These are phyloP conservation scores for Metschnikowia gruessii DNA, from an alignment of 805 yeast genomes.

Conservation along the genomic window DNA sequence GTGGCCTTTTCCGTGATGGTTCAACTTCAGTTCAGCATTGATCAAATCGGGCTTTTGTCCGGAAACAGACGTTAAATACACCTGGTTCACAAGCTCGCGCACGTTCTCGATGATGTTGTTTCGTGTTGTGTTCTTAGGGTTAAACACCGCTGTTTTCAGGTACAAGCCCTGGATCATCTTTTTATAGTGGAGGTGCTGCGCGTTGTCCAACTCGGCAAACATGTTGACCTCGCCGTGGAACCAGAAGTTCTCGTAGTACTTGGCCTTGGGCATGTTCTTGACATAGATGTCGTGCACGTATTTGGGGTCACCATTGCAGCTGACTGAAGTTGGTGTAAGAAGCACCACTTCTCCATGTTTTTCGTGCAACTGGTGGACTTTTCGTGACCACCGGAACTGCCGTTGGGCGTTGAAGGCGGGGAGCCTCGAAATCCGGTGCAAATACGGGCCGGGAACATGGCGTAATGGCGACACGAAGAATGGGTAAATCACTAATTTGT, in stretches of 20 bases:
- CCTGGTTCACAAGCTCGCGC: conserved; percentile 25
- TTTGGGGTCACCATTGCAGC: conserved; percentile 49
- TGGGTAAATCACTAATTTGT: conserved; percentile 43
- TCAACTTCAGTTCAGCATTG: conserved; percentile 29
- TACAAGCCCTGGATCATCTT: conserved; percentile 32
- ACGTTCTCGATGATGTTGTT: conserved; percentile 26
- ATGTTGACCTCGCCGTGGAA: conserved; percentile 59
- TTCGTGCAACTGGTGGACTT: conserved; percentile 48
- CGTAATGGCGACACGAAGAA: conserved; percentile 48
- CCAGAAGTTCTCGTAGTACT: conserved; percentile 57
- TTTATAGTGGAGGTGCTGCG: conserved; percentile 26
- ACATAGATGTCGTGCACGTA: conserved; percentile 55
- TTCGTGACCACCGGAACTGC: conserved; percentile 38
- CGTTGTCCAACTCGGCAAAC: conserved; percentile 53
- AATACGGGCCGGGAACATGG: conserved; percentile 56
- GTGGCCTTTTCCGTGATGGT: conserved; percentile 23
- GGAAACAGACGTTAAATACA: conserved; percentile 28
- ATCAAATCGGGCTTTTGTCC: conserved; percentile 32
- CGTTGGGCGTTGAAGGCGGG: conserved; percentile 41
- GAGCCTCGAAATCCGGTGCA: conserved; percentile 43
- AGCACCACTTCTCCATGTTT: conserved; percentile 62
- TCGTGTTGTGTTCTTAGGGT: conserved; percentile 28
- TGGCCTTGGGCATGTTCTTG: conserved; percentile 52
- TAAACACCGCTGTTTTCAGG: conserved; percentile 33
- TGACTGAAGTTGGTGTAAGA: conserved; percentile 59